Evolutionary conservation across 2,329 filamentous ascomycete species (phyloP).

Genomic region (Dryadomyces quercus-mongolicae): DNA sequence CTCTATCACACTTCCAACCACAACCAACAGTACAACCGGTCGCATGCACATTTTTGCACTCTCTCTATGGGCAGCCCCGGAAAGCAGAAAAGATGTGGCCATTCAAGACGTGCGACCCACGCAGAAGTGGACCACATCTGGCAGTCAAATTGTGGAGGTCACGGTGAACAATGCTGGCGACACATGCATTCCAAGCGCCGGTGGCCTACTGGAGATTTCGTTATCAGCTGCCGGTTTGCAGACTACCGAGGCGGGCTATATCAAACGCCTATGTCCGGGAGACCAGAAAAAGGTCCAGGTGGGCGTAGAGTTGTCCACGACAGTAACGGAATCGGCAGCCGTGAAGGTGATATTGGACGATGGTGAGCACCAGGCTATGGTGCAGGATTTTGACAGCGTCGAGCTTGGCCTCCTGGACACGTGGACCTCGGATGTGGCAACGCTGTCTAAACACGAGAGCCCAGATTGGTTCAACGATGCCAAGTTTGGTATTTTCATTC

Average conservation of each 20-base stretch:
- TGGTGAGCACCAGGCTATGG: neutral
- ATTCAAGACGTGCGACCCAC: conserved; percentile 29
- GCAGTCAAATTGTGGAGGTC: conserved; percentile 27
- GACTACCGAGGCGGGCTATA: conserved; percentile 25
- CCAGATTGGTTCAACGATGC: conserved; percentile 41
- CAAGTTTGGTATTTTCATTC: conserved; percentile 50
- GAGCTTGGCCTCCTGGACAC: neutral
- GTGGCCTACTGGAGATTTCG: conserved; percentile 14
- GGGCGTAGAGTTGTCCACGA: neutral
- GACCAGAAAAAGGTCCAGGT: conserved; percentile 24
- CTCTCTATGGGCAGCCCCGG: conserved; percentile 18
- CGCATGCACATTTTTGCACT: conserved; percentile 30
- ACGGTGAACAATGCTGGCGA: conserved; percentile 24
- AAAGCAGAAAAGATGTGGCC: conserved; percentile 9
- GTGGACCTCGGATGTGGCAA: conserved; percentile 13
- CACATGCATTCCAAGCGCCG: conserved; percentile 17
- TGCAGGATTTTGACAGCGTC: neutral
- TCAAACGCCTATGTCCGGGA: conserved; percentile 29
- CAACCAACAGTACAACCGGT: conserved; percentile 4
- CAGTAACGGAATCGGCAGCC: conserved; percentile 1
- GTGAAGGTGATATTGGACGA: neutral
- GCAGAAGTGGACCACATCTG: conserved; percentile 24
- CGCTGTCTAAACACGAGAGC: conserved; percentile 26
- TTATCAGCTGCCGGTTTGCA: conserved; percentile 26
- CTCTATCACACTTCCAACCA: conserved; percentile 25